Conservation (phyloP, 176 grass and related monocot genomes). For the Avena sativa region DNA sequence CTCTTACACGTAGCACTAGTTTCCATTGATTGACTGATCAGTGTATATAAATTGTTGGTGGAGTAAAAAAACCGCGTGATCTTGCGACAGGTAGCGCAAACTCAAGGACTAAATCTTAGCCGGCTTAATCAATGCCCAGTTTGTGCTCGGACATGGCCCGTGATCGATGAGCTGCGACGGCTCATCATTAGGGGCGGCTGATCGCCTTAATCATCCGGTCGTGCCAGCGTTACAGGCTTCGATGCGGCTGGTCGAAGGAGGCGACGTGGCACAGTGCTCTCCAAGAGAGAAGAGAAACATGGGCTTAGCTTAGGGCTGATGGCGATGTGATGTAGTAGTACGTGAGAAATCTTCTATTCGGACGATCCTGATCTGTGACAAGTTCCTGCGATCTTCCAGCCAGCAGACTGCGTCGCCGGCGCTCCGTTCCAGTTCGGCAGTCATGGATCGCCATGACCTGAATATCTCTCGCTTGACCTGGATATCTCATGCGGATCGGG, state of each 20-base stretch:
- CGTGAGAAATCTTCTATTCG: no score
- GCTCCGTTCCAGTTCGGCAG: background rate
- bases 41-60: background rate
- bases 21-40: background rate
- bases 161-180: background rate
- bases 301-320: background rate
- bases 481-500: background rate
- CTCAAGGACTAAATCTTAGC: background rate
- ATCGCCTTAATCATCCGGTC: background rate
- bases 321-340: background rate
- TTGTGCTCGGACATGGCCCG: background rate
- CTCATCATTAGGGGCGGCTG: background rate
- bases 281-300: background rate
- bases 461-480: background rate
- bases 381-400: background rate
- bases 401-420: background rate
- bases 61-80: background rate
- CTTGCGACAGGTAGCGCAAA: background rate
- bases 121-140: background rate
- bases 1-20: background rate
- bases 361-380: constrained; percentile 8
- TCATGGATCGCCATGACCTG: background rate
- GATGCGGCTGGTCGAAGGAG: background rate
- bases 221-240: constrained; percentile 1
- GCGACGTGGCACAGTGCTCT: constrained; percentile 28